Conservation (phyloP, 2,329 filamentous ascomycete species). For the Colletotrichum orchidophilum region DNA sequence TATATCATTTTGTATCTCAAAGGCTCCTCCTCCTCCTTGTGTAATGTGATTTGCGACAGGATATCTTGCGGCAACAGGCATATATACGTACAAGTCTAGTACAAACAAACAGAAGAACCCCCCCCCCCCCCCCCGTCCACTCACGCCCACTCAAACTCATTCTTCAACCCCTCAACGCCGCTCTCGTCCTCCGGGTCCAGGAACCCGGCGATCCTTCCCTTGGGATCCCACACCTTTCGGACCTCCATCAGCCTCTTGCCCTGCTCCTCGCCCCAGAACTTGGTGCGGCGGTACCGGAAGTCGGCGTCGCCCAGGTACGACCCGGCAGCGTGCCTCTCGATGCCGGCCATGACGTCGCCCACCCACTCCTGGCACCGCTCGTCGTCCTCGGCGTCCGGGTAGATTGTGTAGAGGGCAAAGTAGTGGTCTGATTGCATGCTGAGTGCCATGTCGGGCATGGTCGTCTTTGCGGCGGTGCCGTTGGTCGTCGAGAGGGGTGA, state of each 20-base stretch:
- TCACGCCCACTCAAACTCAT: constrained; percentile 48
- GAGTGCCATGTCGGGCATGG: constrained; percentile 60
- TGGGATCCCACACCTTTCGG: constrained; percentile 53
- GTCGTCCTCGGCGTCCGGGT: constrained; percentile 58
- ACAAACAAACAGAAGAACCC: no score
- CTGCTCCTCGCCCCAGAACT: constrained; percentile 57
- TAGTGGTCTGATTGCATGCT: constrained; percentile 66
- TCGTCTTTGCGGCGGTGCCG: constrained; percentile 38
- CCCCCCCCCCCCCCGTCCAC: not conserved
- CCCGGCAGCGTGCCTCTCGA: constrained; percentile 54
- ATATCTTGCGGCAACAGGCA: constrained; percentile 14
- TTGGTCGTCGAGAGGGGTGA: no score
- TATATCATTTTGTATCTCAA: not conserved
- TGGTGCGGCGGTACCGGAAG: constrained; percentile 56
- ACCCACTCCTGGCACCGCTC: constrained; percentile 55
- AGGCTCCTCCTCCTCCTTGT: not conserved
- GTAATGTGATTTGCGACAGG: not conserved
- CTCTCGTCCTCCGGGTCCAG: constrained; percentile 57
- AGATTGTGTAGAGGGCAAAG: constrained; percentile 62
- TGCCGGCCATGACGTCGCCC: constrained; percentile 46
- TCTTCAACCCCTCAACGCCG: constrained; percentile 52
- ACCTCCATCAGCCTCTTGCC: constrained; percentile 53
- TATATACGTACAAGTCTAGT: no score
- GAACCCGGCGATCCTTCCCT: constrained; percentile 50
- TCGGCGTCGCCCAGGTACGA: constrained; percentile 66